Evolutionary conservation across 441 rosid species (phyloP), one percentile per base, ranked within the genome.

Genomic region (Gossypium davidsonii): DNA sequence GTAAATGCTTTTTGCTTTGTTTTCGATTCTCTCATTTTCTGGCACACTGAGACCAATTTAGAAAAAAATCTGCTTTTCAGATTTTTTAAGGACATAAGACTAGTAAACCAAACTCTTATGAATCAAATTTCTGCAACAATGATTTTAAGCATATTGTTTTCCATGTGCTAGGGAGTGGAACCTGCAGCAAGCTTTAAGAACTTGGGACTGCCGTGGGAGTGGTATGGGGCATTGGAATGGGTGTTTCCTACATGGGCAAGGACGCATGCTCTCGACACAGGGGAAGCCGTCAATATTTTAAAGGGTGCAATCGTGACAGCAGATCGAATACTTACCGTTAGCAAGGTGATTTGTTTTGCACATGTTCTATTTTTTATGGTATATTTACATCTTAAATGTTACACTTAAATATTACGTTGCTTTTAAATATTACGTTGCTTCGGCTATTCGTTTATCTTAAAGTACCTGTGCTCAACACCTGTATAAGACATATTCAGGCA

Each of bases 181-280:
- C 89, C 98, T 69, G 99, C 96, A 49, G 83, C 80, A 55, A 88
- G 86, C 26, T 94, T 80, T 70, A 77, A 79, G 79, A 84, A 90
- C 73, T 84, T 94, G 76, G 99, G 97, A 71, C 78, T 94, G 67
- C 91, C 97, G 67, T 61, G 83, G 0, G 86, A 94, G 71, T 94
- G 99, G 99, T 92, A 91, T 65, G 94, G 96, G 74, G 97, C 97
- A 18, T 74, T 92, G 25, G 99, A 80, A 71, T 92, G 97, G 99
- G 96, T 94, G 63, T 94, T 94, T 76, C 99, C 99, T 6, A 90
- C 88, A 6, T 91, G 97, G 97, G 99, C 97, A 58, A 90, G 99
- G 85, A 82, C 98, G 11, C 99, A 94, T 83, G 97, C 99, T 62
- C 98, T 94, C n/a, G 99, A 94, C 86, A 91, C 91, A 0, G 99